These are phyloP conservation scores for Fusarium sambucinum DNA, from an alignment of 2,329 filamentous ascomycete genomes.

Conservation along the genomic window DNA sequence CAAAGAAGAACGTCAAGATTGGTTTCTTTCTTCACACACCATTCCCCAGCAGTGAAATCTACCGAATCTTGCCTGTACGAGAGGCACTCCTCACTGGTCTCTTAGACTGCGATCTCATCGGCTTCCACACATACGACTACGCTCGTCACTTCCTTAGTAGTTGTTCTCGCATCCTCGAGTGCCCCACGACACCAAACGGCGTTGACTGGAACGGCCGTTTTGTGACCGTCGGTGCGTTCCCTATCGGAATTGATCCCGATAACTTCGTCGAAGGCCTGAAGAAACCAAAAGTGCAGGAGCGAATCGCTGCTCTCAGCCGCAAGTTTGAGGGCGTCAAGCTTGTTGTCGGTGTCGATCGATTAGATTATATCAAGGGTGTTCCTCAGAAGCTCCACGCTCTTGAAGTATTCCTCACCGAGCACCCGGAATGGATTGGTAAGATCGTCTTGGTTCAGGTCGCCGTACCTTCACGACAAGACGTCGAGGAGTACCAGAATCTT, in stretches of 20 bases:
- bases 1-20: conserved; percentile 93
- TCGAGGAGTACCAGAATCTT: conserved; percentile 97
- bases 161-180: conserved; percentile 89
- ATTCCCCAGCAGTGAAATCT: conserved; percentile 97
- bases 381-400: conserved; percentile 97
- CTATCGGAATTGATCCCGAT: conserved; percentile 97
- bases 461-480: conserved; percentile 92
- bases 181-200: conserved; percentile 88
- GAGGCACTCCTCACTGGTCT: conserved; percentile 89
- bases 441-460: conserved; percentile 97
- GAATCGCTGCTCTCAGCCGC: conserved; percentile 84
- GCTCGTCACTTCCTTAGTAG: conserved; percentile 97
- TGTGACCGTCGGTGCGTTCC: conserved; percentile 93
- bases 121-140: conserved; percentile 99
- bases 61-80: conserved; percentile 92
- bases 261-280: conserved; percentile 93
- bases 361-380: conserved; percentile 99
- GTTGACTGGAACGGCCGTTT: conserved; percentile 91
- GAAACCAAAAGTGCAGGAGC: conserved; percentile 86
- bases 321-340: conserved; percentile 97
- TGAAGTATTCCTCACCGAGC: conserved; percentile 95
- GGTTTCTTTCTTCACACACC: conserved; percentile 98
- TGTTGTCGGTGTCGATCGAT: conserved; percentile 94
- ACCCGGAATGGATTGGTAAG: conserved; percentile 98
- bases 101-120: conserved; percentile 92